Base-by-base conservation (phyloP, 306 rosid species). In the Prunus davidiana region DNA sequence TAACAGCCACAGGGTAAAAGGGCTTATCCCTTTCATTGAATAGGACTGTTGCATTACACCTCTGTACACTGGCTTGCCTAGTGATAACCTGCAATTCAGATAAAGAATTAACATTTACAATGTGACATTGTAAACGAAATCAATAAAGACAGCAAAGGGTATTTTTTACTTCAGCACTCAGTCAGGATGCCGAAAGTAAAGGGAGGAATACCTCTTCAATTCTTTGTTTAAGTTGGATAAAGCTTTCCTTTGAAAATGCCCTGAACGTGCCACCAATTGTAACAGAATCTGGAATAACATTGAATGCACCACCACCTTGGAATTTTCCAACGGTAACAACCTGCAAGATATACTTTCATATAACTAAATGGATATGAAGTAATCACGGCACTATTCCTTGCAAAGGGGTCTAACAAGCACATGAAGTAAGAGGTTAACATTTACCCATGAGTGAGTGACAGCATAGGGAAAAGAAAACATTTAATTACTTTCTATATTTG, bases 271-370 rank as follows among this genome's bases (percentile, higher is more conserved):
- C 97, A 20, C 98, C 96, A 79, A 95, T 89, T 22, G 89, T 86
- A 49, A 95, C 97, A 68, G 88, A 92, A 79, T 92, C 97, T 56
- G 93, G 97, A 83, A 95, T 95, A 64, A 95, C 92, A 76, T 95
- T 95, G 79, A 92, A 88, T 5, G 97, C 96, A 62, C 85, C 91
- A 76, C 93, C 97, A 67, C 98, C 96, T 65, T 86, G 84, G 76
- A 95, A 86, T 76, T 83, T 90, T 15, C 86, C 86, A 14, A 92
- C 87, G 0, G 98, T 85, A 61, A 95, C 90, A 47, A 92, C 97
- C 97, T 95, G 86, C 71, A 73, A 70, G 66, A 55, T 18, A 19
- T 30, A 32, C 58, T 51, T 75, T 51, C 55, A 57, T 41, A 66
- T 72, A 38, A 38, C 38, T 38, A 54, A 13, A 72, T 22, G 38